Conservation (phyloP, 1,284 basidiomycete genomes). For the Chalciporus sp. region DNA sequence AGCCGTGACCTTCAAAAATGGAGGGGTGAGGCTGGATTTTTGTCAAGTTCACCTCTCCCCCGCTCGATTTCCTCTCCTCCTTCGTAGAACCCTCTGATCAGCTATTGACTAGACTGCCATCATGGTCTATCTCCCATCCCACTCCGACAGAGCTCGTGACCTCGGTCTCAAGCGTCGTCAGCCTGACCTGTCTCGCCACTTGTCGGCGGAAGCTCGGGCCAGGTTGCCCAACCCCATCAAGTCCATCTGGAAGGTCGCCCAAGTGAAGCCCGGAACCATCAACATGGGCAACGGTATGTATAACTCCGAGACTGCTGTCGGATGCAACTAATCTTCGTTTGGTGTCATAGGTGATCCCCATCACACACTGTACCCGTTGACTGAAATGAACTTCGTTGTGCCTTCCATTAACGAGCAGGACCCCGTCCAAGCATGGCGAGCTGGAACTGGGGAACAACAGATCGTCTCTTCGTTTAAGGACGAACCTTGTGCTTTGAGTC, state of each 20-base stretch:
- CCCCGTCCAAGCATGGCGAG: conserved; percentile 33
- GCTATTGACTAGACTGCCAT: background rate
- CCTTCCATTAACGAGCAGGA: conserved; percentile 30
- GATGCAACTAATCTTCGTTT: background rate
- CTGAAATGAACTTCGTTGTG: conserved; percentile 34
- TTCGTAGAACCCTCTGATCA: background rate
- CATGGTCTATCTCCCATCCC: conserved; percentile 32
- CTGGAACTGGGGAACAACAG: conserved; percentile 29
- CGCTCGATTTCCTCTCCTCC: background rate
- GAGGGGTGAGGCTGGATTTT: background rate
- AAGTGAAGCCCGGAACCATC: conserved; percentile 37
- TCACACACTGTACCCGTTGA: conserved; percentile 30
- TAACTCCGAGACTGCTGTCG: background rate
- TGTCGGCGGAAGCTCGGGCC: conserved; percentile 33
- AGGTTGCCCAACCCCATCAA: conserved; percentile 36
- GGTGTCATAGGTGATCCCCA: conserved; percentile 29
- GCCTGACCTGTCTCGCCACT: conserved; percentile 32
- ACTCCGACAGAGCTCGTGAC: conserved; percentile 14
- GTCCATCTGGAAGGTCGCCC: conserved; percentile 35
- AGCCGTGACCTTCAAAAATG: conserved; percentile 21
- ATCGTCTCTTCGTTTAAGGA: conserved; percentile 33
- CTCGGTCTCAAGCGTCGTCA: conserved; percentile 27
- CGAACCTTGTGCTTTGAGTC: conserved; percentile 29
- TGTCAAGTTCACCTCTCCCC: background rate
- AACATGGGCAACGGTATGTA: conserved; percentile 36